phyloP scores from a whole-genome alignment of 2,329 filamentous ascomycete genomes.

The Aspergillus japonicus region DNA sequence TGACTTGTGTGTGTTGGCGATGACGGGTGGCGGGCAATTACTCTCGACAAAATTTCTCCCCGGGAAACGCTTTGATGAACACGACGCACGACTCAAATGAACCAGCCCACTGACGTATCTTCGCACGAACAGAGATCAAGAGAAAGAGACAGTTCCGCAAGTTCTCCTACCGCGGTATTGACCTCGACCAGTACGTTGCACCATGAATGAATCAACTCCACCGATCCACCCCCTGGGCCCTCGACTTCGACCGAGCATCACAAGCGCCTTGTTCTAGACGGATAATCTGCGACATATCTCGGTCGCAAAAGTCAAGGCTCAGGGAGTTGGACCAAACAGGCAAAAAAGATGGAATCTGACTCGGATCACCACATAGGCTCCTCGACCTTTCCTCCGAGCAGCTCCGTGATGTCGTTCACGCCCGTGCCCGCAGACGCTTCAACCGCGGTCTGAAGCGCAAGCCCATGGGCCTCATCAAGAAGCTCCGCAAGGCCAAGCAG shows the following conservation, averaged over 20 bases:
- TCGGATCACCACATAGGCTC: constrained; percentile 63
- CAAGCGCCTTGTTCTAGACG: not conserved
- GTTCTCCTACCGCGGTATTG: constrained; percentile 99
- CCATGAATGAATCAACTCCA: constrained; percentile 8
- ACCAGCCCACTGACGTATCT: constrained; percentile 32
- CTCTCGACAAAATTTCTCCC: not conserved
- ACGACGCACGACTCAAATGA: constrained; percentile 17
- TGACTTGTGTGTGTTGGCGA: constrained; percentile 17
- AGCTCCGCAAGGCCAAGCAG: constrained; percentile 99
- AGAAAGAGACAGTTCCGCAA: constrained; percentile 99
- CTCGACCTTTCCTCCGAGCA: constrained; percentile 98
- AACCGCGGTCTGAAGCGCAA: constrained; percentile 99
- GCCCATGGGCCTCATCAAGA: constrained; percentile 99
- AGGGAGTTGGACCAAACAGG: constrained; percentile 3
- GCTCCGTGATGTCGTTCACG: constrained; percentile 99
- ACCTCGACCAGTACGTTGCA: constrained; percentile 90
- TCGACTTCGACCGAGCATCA: constrained; percentile 18
- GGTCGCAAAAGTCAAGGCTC: constrained; percentile 8
- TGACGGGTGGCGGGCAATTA: not conserved
- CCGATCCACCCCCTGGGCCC: constrained; percentile 1
- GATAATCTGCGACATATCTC: constrained; percentile 6
- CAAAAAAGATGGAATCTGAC: constrained; percentile 22
- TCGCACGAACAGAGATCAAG: constrained; percentile 75
- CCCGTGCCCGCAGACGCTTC: constrained; percentile 96
- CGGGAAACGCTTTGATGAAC: constrained; percentile 5